Percentiles rank a stretch among this genome's conserved stretches.
Conservation (phyloP, 352 stramenopile species). For the Blastocystis hominis region DNA sequence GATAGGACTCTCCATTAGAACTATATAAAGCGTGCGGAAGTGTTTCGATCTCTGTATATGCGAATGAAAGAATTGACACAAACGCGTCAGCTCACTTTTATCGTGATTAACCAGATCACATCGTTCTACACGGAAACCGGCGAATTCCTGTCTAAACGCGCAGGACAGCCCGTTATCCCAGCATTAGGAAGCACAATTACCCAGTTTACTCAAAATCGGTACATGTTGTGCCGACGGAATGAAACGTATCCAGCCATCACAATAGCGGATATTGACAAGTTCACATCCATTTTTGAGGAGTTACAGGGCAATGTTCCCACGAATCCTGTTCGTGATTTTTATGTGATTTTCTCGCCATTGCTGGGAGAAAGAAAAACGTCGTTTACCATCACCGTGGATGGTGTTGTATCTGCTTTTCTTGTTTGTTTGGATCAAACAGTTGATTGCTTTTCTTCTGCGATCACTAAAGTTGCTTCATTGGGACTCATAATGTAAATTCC, state of each 20-base stretch:
- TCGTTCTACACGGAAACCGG: neutral
- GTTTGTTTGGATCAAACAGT: conserved; percentile 27
- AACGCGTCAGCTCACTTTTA: neutral
- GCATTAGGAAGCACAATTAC: conserved; percentile 15
- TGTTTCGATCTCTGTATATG: conserved; percentile 46
- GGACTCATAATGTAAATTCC: conserved; percentile 53
- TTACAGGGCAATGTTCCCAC: neutral
- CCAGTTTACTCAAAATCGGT: conserved; percentile 44
- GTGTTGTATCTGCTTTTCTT: neutral
- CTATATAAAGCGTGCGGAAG: conserved; percentile 14
- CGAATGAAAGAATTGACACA: conserved; percentile 11
- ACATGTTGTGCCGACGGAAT: conserved; percentile 30
- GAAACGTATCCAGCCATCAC: conserved; percentile 4
- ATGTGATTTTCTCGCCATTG: conserved; percentile 22
- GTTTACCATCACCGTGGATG: conserved; percentile 36
- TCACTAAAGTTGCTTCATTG: conserved; percentile 29
- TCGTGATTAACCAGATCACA: conserved; percentile 35
- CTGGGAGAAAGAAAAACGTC: neutral
- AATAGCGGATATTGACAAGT: neutral
- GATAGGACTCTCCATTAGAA: neutral
- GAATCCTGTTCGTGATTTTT: conserved; percentile 22
- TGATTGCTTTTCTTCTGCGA: neutral
- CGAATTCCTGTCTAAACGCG: neutral
- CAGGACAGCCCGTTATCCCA: neutral
- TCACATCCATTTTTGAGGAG: neutral